These are phyloP conservation scores for Mycena olivaceomarginata DNA, from an alignment of 768 basidiomycete genomes.

Conservation along the genomic window DNA sequence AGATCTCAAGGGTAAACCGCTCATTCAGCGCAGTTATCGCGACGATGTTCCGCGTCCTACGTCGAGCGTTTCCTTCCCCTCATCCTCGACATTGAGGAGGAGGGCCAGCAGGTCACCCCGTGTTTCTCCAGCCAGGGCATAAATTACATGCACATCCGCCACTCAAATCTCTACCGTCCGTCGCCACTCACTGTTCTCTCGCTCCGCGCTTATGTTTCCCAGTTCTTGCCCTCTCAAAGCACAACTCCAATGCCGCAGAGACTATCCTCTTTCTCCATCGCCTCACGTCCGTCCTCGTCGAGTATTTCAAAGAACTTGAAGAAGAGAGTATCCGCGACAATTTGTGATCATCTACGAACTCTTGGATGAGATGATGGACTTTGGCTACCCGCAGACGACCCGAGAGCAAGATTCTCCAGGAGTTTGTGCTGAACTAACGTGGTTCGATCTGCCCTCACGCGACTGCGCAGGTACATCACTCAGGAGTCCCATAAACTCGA, in stretches of 20 bases:
- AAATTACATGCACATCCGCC: constrained; percentile 99
- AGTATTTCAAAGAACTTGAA: constrained; percentile 99
- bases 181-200: constrained; percentile 39
- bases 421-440: constrained; percentile 69
- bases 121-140: constrained; percentile 97
- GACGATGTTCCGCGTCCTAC: constrained; percentile 93
- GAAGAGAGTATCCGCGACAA: constrained; percentile 99
- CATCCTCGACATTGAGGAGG: constrained; percentile 97
- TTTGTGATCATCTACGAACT: constrained; percentile 99
- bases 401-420: constrained; percentile 99
- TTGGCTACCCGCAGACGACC: constrained; percentile 99
- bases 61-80: constrained; percentile 97
- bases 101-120: constrained; percentile 95
- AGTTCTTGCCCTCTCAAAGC: constrained; percentile 97
- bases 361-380: constrained; percentile 99
- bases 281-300: constrained; percentile 92
- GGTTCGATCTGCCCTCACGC: constrained; percentile 11
- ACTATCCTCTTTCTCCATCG: constrained; percentile 98
- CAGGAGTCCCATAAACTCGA: constrained; percentile 99
- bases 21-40: constrained; percentile 96
- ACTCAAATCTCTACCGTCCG: constrained; percentile 97
- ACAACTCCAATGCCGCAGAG: constrained; percentile 96
- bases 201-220: constrained; percentile 17
- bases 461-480: constrained; percentile 87
- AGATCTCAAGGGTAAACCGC: constrained; percentile 98